Evolutionary conservation across 2,329 filamentous ascomycete species (phyloP).

Genomic region (Verticillium alfalfae): DNA sequence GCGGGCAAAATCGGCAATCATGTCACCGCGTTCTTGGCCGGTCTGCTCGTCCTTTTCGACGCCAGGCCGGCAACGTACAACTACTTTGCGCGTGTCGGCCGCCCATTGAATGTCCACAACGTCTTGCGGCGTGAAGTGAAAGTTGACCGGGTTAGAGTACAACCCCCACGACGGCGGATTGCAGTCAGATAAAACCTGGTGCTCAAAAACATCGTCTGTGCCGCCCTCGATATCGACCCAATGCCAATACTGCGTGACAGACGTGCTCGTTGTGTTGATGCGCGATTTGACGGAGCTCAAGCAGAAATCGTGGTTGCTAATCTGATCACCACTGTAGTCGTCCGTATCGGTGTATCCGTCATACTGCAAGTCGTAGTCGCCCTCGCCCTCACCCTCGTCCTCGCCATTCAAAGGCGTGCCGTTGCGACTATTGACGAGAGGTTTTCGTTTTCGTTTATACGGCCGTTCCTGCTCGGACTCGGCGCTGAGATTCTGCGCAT

Average conservation of each 20-base stretch:
- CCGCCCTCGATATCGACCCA: slow-evolving; percentile 30
- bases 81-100: slow-evolving; percentile 31
- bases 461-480: not conserved
- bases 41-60: slow-evolving; percentile 20
- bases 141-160: slow-evolving; percentile 45
- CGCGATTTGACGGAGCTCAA: slow-evolving; percentile 47
- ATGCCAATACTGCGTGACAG: slow-evolving; percentile 52
- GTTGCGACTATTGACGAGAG: not conserved
- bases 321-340: slow-evolving; percentile 38
- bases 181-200: slow-evolving; percentile 37
- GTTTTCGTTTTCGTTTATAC: not conserved
- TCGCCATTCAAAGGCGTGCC: not conserved
- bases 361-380: slow-evolving; percentile 33
- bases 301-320: slow-evolving; percentile 44
- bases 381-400: not conserved
- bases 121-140: slow-evolving; percentile 41
- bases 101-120: slow-evolving; percentile 41
- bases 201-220: slow-evolving; percentile 33
- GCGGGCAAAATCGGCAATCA: slow-evolving; percentile 47
- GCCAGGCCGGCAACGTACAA: slow-evolving; percentile 26
- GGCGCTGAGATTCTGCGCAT: not conserved
- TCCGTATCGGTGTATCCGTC: slow-evolving; percentile 47
- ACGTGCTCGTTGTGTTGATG: slow-evolving; percentile 35
- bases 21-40: slow-evolving; percentile 32
- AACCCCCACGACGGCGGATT: slow-evolving; percentile 32